Base-by-base conservation (phyloP, 2,329 filamentous ascomycete species). In the Fusarium sp. region DNA sequence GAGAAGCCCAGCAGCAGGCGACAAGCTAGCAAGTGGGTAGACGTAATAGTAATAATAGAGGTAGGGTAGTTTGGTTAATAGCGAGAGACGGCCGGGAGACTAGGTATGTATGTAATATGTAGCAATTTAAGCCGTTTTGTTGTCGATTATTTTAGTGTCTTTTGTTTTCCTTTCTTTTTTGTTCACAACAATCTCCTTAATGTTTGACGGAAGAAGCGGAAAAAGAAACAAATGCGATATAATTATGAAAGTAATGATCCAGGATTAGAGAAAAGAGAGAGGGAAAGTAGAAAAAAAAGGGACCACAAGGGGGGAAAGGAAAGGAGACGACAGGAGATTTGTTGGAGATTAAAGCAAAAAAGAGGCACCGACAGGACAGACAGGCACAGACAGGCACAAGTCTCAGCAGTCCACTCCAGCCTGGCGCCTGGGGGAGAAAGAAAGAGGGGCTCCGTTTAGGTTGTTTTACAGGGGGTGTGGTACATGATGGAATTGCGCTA, bases 271-370 rank as follows among this genome's bases (percentile, higher is more conserved):
- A 24, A 24, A 38, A 32, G 40, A 24, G 20, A 39, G 17, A 44
- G 21, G 43, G 17, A 32, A 20, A 42, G 15, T 36, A 36, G 24
- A 24, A 28, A 21, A 21, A 17, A 45, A 51, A 40, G 32, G 26
- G 24, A 21, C 34, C 26, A n/a, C 38, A 50, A 40, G 39, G 39
- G 43, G 24, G 45, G 19, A 7, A 14, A n/a, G 30, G 23, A 24
- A 38, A 52, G 26, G 58, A 34, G 50, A 62, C 42, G 48, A 45
- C 36, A 34, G 44, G 39, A 57, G 57, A 62, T 63, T 63, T 23
- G 38, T 36, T 62, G 57, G 59, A 63, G 59, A 62, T 62, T 63
- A 62, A 57, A 46, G 47, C 42, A 20, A 50, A 50, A 50, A 50
- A 56, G 53, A 56, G 54, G 54, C 39, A 44, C 54, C 38, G 46